These are phyloP conservation scores for Gypsophila paniculata DNA, from an alignment of 179 eudicot species.

Conservation along the genomic window DNA sequence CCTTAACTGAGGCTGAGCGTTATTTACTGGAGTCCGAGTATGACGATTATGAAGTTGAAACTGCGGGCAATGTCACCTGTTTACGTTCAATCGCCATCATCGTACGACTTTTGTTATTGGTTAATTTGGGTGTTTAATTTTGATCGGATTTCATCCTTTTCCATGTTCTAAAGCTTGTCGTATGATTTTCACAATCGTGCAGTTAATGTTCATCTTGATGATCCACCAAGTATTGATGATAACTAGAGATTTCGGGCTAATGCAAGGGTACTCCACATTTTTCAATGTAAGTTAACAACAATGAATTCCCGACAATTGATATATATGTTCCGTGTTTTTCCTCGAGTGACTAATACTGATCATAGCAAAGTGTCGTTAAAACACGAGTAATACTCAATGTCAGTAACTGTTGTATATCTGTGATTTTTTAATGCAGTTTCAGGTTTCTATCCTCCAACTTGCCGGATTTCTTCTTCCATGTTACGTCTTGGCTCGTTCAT, in stretches of 20 bases:
- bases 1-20: constrained; percentile 64
- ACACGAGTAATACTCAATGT: not conserved
- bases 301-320: not conserved
- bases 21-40: constrained; percentile 65
- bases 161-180: constrained; percentile 5
- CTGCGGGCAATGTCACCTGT: constrained; percentile 54
- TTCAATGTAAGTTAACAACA: constrained; percentile 41
- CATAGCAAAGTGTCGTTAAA: not conserved
- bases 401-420: not conserved
- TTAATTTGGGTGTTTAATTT: not conserved
- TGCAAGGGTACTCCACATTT: constrained; percentile 52
- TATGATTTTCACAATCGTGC: constrained; percentile 23
- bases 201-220: constrained; percentile 75
- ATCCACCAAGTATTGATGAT: constrained; percentile 66
- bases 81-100: constrained; percentile 55
- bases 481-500: constrained; percentile 62
- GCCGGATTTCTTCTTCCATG: constrained; percentile 82
- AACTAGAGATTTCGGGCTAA: constrained; percentile 57
- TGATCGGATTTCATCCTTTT: not conserved
- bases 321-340: not conserved
- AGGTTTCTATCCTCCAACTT: constrained; percentile 68
- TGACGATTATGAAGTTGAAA: constrained; percentile 60
- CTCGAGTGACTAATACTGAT: not conserved
- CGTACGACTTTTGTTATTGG: constrained; percentile 33
- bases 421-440: constrained; percentile 40